Percentiles rank a stretch among this genome's conserved stretches.
Conservation (phyloP, 164 flowering plant genomes). For the Pachysandra terminalis region DNA sequence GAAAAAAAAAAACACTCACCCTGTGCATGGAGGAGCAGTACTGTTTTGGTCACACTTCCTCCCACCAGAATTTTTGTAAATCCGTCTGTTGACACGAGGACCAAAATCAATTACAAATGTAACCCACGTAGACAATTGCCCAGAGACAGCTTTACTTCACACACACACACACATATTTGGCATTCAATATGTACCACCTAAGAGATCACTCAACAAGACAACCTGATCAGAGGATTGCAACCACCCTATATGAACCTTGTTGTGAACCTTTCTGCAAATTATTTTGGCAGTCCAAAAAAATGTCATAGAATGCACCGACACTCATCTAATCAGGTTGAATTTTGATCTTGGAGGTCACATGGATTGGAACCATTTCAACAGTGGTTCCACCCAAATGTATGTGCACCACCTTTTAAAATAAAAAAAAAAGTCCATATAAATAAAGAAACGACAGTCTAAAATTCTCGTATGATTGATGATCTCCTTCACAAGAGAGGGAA, state of each 20-base stretch:
- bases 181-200: not conserved
- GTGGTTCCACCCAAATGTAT: not conserved
- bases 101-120: not conserved
- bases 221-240: not conserved
- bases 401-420: not conserved
- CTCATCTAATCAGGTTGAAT: not conserved
- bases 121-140: not conserved
- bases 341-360: not conserved
- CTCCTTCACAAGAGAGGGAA: not conserved
- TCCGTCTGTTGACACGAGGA: slow-evolving; percentile 47
- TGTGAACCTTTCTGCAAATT: not conserved
- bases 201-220: not conserved
- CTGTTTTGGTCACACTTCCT: slow-evolving; percentile 63
- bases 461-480: not conserved
- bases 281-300: not conserved
- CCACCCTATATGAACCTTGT: not conserved
- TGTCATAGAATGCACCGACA: not conserved
- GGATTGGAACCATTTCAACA: not conserved
- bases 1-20: slow-evolving; percentile 35
- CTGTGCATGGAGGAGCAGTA: slow-evolving; percentile 85
- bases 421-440: not conserved
- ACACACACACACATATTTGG: not conserved
- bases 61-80: slow-evolving; percentile 54
- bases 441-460: not conserved
- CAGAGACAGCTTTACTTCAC: not conserved